Conservation (phyloP, 2,329 filamentous ascomycete species). For the Neonectria hederae region DNA sequence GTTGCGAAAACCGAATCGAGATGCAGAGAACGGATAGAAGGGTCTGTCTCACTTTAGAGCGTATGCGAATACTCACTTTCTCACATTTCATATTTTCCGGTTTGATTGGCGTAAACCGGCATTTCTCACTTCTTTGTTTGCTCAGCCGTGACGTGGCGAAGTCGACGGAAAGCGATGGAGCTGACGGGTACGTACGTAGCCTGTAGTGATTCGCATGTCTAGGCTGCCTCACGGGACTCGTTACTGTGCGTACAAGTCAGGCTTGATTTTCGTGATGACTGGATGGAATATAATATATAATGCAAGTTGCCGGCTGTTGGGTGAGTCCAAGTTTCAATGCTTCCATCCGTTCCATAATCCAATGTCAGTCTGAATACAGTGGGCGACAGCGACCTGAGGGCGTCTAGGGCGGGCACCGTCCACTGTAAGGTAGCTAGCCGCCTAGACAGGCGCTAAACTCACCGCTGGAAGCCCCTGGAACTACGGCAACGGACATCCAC, state of each 20-base stretch:
- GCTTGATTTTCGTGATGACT: neutral
- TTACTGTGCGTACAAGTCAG: no score
- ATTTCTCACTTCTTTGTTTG: neutral
- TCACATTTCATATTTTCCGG: neutral
- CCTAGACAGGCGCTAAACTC: neutral
- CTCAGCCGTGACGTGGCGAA: neutral
- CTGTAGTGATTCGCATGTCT: neutral
- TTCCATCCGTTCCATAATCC: no score
- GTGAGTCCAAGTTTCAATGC: no score
- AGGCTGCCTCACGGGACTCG: no score
- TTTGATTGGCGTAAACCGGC: neutral
- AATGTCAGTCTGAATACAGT: no score
- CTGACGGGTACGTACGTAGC: neutral
- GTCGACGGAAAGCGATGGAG: neutral
- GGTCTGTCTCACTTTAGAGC: neutral
- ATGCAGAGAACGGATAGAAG: neutral
- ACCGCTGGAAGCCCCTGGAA: neutral
- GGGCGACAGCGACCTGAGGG: no score
- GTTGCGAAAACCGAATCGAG: neutral
- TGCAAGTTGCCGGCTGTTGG: neutral
- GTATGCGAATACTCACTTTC: neutral
- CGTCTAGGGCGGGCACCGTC: no score
- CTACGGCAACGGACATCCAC: neutral
- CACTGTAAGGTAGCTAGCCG: no score
- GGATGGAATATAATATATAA: neutral